Evolutionary conservation across 768 basidiomycete genomes (phyloP).

Genomic region (Pulveroboletus sp.): DNA sequence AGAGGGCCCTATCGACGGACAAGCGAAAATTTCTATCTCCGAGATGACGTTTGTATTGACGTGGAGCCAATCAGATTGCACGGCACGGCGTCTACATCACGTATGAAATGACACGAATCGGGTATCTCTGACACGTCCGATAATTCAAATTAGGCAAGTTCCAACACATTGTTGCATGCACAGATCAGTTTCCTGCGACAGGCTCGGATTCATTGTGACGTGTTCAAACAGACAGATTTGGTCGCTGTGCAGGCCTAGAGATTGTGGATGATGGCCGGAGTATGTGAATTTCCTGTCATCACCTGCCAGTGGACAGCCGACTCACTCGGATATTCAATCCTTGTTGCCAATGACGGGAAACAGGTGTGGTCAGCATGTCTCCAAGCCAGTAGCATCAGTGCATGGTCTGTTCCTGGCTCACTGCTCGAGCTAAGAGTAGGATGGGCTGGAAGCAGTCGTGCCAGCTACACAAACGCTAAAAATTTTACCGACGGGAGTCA

Average conservation of each 20-base stretch:
- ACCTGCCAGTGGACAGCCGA: too few relatives aligned
- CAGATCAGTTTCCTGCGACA: background rate
- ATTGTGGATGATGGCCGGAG: too few relatives aligned
- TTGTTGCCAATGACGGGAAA: too few relatives aligned
- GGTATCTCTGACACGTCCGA: background rate
- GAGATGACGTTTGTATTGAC: conserved; percentile 10
- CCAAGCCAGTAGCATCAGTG: background rate
- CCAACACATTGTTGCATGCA: too few relatives aligned
- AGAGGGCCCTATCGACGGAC: conserved; percentile 9
- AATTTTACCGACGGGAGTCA: conserved; percentile 13
- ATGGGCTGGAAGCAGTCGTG: background rate
- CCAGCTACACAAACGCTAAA: background rate
- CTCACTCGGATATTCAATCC: too few relatives aligned
- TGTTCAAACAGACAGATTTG: background rate
- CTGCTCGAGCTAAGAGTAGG: background rate
- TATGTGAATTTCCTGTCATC: too few relatives aligned
- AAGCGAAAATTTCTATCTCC: conserved; percentile 17
- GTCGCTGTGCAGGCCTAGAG: background rate
- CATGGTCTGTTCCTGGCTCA: background rate
- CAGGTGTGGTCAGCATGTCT: too few relatives aligned
- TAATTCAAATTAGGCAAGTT: too few relatives aligned
- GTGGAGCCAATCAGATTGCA: conserved; percentile 12
- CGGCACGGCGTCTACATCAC: background rate
- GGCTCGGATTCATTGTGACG: background rate
- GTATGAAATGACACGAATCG: background rate